Evolutionary conservation across 1,139 yeast genomes (phyloP).

Genomic region (Nadsonia commutata): DNA sequence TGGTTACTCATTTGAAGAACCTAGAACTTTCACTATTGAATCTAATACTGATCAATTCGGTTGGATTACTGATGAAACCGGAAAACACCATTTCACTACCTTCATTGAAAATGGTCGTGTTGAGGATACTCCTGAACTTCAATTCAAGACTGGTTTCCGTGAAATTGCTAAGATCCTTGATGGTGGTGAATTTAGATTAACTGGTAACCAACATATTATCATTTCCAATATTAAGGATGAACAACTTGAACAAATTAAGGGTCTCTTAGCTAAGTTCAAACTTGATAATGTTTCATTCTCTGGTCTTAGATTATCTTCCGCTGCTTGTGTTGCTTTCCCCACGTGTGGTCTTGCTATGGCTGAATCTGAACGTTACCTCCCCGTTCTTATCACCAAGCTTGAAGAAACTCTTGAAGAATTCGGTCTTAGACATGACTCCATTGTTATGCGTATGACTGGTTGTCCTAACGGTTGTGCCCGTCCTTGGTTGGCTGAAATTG

Average conservation of each 20-base stretch:
- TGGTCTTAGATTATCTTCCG: constrained; percentile 76
- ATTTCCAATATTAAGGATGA: constrained; percentile 59
- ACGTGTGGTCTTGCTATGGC: constrained; percentile 99
- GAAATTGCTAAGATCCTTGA: constrained; percentile 61
- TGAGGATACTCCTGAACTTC: constrained; percentile 80
- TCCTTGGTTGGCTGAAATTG: constrained; percentile 96
- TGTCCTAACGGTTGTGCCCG: constrained; percentile 99
- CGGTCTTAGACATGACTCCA: constrained; percentile 87
- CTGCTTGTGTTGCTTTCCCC: constrained; percentile 97
- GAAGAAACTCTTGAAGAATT: constrained; percentile 79
- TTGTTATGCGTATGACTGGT: constrained; percentile 98
- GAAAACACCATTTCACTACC: constrained; percentile 79
- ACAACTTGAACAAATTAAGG: constrained; percentile 48
- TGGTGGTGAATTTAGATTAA: constrained; percentile 75
- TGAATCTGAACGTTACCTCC: constrained; percentile 90
- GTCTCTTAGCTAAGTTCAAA: constrained; percentile 53
- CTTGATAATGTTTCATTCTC: constrained; percentile 76
- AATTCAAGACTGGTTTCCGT: constrained; percentile 77
- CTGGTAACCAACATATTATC: constrained; percentile 90
- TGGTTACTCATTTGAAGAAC: constrained; percentile 61
- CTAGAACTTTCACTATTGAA: constrained; percentile 60
- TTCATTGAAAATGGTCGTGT: constrained; percentile 96
- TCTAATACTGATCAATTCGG: constrained; percentile 89
- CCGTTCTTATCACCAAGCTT: constrained; percentile 63
- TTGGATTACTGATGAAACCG: constrained; percentile 83